Evolutionary conservation across 2,329 filamentous ascomycete species (phyloP).

Genomic region (Nemania bipapillata): DNA sequence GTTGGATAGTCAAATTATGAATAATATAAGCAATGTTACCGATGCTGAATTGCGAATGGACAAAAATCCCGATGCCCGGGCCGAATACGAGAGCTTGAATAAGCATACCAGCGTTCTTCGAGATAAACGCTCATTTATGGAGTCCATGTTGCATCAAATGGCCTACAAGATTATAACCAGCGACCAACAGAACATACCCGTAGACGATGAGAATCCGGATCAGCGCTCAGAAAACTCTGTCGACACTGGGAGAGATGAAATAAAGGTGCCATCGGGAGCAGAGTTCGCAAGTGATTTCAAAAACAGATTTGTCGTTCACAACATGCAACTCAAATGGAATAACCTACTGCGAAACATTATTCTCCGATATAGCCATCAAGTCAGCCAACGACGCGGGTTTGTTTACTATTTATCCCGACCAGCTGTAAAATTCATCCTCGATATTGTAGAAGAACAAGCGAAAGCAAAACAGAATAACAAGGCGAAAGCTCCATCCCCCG

Average conservation of each 20-base stretch:
- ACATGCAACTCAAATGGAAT: conserved; percentile 98
- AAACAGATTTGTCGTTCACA: conserved; percentile 98
- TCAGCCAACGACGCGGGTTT: conserved; percentile 93
- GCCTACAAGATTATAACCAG: conserved; percentile 52
- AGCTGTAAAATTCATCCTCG: conserved; percentile 96
- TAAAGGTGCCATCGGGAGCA: conserved; percentile 75
- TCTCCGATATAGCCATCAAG: conserved; percentile 95
- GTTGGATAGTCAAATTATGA: conserved; percentile 79
- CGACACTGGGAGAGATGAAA: conserved; percentile 66
- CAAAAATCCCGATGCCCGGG: conserved; percentile 63
- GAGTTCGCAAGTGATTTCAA: conserved; percentile 96
- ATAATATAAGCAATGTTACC: conserved; percentile 76
- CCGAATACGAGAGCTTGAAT: conserved; percentile 69
- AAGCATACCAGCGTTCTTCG: conserved; percentile 66
- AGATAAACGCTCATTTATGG: conserved; percentile 68
- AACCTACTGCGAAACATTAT: conserved; percentile 96
- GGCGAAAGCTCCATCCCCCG: conserved; percentile 45
- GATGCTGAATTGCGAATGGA: conserved; percentile 77
- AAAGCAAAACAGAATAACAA: conserved; percentile 68
- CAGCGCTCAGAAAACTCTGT: conserved; percentile 55
- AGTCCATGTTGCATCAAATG: conserved; percentile 67
- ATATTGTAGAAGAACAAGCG: conserved; percentile 94
- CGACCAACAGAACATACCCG: conserved; percentile 41
- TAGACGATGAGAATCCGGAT: conserved; percentile 44
- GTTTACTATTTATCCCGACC: conserved; percentile 96